Base-by-base conservation (phyloP, 371 early-diverging fungal species). In the Syncephalastrum contaminatum region DNA sequence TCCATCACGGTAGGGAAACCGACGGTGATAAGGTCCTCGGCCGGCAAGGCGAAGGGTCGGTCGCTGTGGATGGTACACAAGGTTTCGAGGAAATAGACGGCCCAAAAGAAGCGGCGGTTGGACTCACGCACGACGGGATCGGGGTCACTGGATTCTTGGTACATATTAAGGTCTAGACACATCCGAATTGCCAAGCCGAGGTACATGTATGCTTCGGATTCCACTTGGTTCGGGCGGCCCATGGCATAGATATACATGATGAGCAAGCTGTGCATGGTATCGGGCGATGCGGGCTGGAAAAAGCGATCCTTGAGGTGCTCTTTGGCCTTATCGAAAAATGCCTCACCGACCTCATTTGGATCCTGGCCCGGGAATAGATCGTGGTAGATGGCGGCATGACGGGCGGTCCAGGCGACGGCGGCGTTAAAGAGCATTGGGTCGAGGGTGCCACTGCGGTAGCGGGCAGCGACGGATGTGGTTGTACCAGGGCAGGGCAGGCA, bases 191-290 rank as follows among this genome's bases (percentile, higher is more conserved):
- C 75, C 19, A 79, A 50, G 0, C 80, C 80, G 20, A 79, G 43
- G 41, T 69, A 75, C 20, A 75, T 71, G 25, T 79, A 79, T 6
- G 80, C 75, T 45, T 75, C 75, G 8, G 75, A 73, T 54, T 70
- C 66, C 2, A 67, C 53, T 8, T 55, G 30, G 15, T 60, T 60
- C 1, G 63, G 48, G 16, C 56, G 69, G 4, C 80, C 80, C 53
- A 73, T 72, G 3, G 70, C 67, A 55, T 79, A 79, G 14, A 75
- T 68, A 8, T 79, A 79, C 75, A 79, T 72, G 16, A 79, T 59
- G 16, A 79, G 49, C 12, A 79, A 48, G 8, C 69, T 69, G 21
- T 70, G 70, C 68, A 75, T 70, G 1, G 76, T 79, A 43, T 71
- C 73, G 4, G 72, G 48, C 18, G 53, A 50, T 16, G 62, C 73